Percentiles rank a stretch among this genome's conserved stretches.
Evolutionary conservation across 345 rosid species (phyloP).

Genomic region (Geranium rotundifolium): DNA sequence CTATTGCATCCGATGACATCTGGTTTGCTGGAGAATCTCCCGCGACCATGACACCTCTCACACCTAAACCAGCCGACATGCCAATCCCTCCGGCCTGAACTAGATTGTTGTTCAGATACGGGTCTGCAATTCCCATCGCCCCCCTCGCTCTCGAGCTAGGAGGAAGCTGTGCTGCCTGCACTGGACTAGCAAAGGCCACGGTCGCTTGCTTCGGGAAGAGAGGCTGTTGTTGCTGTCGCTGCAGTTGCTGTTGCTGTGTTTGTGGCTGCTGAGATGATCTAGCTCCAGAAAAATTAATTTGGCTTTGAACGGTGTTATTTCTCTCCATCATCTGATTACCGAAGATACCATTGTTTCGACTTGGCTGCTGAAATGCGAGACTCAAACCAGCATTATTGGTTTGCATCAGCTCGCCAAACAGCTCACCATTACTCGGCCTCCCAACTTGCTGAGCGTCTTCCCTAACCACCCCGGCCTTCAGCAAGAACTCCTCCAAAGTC

Average conservation of each 20-base stretch:
- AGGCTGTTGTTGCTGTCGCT: slow-evolving; percentile 33
- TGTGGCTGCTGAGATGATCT: slow-evolving; percentile 26
- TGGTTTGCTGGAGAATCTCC: slow-evolving; percentile 60
- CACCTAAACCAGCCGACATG: slow-evolving; percentile 26
- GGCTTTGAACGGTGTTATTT: slow-evolving; percentile 19
- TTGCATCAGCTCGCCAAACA: slow-evolving; percentile 28
- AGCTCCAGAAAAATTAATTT: slow-evolving; percentile 36
- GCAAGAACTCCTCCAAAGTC: slow-evolving; percentile 88
- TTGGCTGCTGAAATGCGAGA: slow-evolving; percentile 51
- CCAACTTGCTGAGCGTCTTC: slow-evolving; percentile 51
- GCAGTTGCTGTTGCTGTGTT: slow-evolving; percentile 19
- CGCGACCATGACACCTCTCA: slow-evolving; percentile 26
- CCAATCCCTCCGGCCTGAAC: slow-evolving; percentile 33
- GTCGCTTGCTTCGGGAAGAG: slow-evolving; percentile 61
- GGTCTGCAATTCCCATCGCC: slow-evolving; percentile 29
- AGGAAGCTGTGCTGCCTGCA: slow-evolving; percentile 21
- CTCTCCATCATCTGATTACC: slow-evolving; percentile 16
- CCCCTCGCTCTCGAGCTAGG: slow-evolving; percentile 34
- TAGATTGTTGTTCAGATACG: slow-evolving; percentile 29
- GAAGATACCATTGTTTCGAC: slow-evolving; percentile 29
- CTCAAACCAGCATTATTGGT: slow-evolving; percentile 27
- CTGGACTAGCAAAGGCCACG: slow-evolving; percentile 43
- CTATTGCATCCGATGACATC: slow-evolving; percentile 37
- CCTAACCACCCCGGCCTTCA: slow-evolving; percentile 71
- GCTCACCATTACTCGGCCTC: slow-evolving; percentile 25